phyloP scores from a whole-genome alignment of 2,329 filamentous ascomycete genomes.

The Myriosclerotinia scirpicola region DNA sequence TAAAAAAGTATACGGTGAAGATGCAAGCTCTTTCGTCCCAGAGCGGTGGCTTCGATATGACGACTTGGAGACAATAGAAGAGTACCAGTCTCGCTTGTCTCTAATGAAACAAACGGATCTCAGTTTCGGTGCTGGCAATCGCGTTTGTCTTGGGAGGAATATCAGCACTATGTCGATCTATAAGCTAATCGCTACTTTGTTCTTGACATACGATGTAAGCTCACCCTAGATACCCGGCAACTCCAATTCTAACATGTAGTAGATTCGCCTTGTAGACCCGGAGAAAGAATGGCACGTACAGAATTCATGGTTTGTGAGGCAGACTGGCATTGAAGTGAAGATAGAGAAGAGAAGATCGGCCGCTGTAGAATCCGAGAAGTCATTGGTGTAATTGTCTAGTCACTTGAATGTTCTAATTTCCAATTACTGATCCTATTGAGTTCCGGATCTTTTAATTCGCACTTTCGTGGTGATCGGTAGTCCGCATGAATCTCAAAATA shows the following conservation, averaged over 20 bases:
- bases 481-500: no score
- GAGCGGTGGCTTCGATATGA: slow-evolving; percentile 50
- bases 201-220: slow-evolving; percentile 47
- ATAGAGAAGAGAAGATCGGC: not conserved
- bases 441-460: no score
- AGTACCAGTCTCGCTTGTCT: slow-evolving; percentile 41
- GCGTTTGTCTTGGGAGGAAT: slow-evolving; percentile 47
- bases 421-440: no score
- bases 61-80: slow-evolving; percentile 40
- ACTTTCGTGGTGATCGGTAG: no score
- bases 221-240: not conserved
- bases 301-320: slow-evolving; percentile 46
- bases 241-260: slow-evolving; percentile 8
- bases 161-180: slow-evolving; percentile 46
- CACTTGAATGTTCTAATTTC: no score
- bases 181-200: slow-evolving; percentile 51
- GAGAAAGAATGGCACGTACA: slow-evolving; percentile 44
- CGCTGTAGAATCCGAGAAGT: no score
- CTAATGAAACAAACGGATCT: slow-evolving; percentile 45
- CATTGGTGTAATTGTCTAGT: no score
- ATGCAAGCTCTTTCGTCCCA: slow-evolving; percentile 44
- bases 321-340: slow-evolving; percentile 33
- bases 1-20: slow-evolving; percentile 41
- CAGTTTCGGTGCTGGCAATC: slow-evolving; percentile 46
- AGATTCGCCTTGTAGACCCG: slow-evolving; percentile 43